Percentiles rank a stretch among this genome's conserved stretches.
Conservation (phyloP, 192 early-diverging fungal species). For the Coemansia sp. region DNA sequence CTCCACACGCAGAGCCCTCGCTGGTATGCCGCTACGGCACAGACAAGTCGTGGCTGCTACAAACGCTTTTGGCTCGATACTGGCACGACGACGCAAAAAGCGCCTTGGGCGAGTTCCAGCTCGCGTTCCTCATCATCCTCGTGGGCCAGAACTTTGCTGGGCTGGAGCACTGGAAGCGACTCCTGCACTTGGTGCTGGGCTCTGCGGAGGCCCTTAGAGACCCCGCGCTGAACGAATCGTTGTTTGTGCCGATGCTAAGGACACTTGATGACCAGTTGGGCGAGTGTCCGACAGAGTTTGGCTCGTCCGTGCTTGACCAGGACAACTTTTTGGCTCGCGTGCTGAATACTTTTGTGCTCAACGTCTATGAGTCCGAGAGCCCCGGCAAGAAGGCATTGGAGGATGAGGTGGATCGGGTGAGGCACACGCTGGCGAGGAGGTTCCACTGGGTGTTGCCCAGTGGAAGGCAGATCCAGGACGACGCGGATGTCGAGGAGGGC, state of each 20-base stretch:
- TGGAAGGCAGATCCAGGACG: constrained; percentile 58
- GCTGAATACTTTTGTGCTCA: constrained; percentile 47
- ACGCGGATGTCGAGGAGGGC: constrained; percentile 62
- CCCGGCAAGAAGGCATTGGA: constrained; percentile 21
- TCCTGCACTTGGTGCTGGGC: constrained; percentile 72
- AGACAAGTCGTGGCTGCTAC: constrained; percentile 89
- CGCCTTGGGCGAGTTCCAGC: constrained; percentile 81
- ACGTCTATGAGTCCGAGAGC: constrained; percentile 26
- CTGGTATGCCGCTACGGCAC: constrained; percentile 78
- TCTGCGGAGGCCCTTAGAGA: constrained; percentile 64
- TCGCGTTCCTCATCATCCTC: constrained; percentile 79
- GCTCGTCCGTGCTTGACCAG: constrained; percentile 33
- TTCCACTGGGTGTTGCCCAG: constrained; percentile 71
- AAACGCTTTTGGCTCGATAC: not conserved
- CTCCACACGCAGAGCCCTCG: constrained; percentile 64
- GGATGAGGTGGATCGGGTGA: constrained; percentile 50
- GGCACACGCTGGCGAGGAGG: constrained; percentile 56
- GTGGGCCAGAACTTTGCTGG: constrained; percentile 84
- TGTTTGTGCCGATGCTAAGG: constrained; percentile 66
- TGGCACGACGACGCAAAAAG: constrained; percentile 43
- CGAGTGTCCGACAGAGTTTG: constrained; percentile 40
- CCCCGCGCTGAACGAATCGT: constrained; percentile 9
- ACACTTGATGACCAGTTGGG: constrained; percentile 3
- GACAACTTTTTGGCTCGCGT: constrained; percentile 35
- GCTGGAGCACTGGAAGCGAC: constrained; percentile 84